These are phyloP conservation scores for Vinca major DNA, from an alignment of 305 asterid genomes.

Conservation along the genomic window DNA sequence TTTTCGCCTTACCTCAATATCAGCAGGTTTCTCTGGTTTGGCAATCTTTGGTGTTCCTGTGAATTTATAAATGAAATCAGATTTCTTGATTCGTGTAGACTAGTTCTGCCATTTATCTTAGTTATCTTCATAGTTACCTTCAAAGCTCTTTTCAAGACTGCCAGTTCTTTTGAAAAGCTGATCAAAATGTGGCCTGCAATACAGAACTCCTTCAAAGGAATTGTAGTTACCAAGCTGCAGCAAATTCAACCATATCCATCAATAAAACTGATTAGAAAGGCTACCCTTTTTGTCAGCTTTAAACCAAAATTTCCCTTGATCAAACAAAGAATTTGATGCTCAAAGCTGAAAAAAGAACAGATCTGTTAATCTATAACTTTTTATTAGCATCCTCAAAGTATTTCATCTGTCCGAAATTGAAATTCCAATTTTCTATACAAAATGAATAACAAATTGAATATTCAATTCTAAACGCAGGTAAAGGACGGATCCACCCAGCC, in stretches of 20 bases:
- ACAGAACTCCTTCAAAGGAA: conserved; percentile 95
- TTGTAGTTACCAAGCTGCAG: conserved; percentile 83
- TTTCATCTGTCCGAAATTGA: too few relatives aligned
- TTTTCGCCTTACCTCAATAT: conserved; percentile 43
- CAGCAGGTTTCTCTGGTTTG: conserved; percentile 65
- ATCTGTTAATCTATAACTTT: background rate
- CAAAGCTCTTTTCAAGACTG: conserved; percentile 90
- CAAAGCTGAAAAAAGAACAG: background rate
- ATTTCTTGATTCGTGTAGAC: background rate
- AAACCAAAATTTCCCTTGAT: background rate
- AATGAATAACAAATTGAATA: too few relatives aligned
- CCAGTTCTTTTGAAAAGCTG: conserved; percentile 98
- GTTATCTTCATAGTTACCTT: conserved; percentile 40
- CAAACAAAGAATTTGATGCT: background rate
- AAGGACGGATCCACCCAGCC: too few relatives aligned
- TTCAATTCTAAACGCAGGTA: background rate
- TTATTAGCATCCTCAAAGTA: background rate
- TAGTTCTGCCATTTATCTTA: background rate
- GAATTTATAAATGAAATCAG: conserved; percentile 6
- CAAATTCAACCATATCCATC: background rate
- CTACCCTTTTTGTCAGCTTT: background rate
- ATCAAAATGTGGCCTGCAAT: conserved; percentile 99
- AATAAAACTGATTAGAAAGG: background rate
- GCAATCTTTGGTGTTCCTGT: conserved; percentile 91
- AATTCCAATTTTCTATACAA: too few relatives aligned